Conservation (phyloP, 768 basidiomycete species). For the Mrakia blollopis region DNA sequence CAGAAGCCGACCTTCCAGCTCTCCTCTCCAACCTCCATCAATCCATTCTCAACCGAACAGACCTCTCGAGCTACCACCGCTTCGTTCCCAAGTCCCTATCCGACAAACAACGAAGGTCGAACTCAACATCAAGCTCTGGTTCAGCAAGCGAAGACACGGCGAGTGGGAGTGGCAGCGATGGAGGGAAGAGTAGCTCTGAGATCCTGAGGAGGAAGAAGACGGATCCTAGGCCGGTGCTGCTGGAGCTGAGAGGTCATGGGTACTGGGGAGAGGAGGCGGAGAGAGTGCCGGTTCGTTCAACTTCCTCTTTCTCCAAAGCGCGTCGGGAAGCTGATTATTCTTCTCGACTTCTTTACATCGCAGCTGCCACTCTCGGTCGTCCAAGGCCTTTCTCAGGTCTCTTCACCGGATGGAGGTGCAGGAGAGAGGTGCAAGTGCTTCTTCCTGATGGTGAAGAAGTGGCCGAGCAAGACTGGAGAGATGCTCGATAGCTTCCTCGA, state of each 20-base stretch:
- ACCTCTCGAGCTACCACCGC: slow-evolving; percentile 59
- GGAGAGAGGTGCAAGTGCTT: slow-evolving; percentile 51
- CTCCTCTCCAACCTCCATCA: slow-evolving; percentile 50
- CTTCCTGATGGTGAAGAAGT: slow-evolving; percentile 70
- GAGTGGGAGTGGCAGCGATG: slow-evolving; percentile 38
- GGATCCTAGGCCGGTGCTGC: slow-evolving; percentile 12
- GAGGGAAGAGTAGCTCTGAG: background rate
- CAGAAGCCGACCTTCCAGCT: slow-evolving; percentile 34
- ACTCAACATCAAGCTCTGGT: slow-evolving; percentile 34
- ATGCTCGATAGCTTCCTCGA: slow-evolving; percentile 63
- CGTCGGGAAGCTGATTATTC: slow-evolving; percentile 5
- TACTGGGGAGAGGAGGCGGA: slow-evolving; percentile 33
- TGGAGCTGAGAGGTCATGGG: slow-evolving; percentile 32
- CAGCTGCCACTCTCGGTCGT: slow-evolving; percentile 8
- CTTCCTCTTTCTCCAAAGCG: background rate
- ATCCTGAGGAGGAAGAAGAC: background rate
- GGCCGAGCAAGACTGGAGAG: slow-evolving; percentile 65
- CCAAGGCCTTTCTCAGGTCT: slow-evolving; percentile 4
- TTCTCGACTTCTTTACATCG: background rate
- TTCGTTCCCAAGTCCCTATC: slow-evolving; percentile 46
- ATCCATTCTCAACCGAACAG: slow-evolving; percentile 44
- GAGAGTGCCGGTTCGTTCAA: slow-evolving; percentile 21
- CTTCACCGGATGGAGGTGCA: background rate
- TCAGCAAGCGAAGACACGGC: background rate
- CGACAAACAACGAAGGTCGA: background rate